A percentile compares a stretch with the other conserved stretches of the same genome.
These are phyloP conservation scores for Sechiopsis laciniata DNA, from an alignment of 306 rosid species.

Conservation along the genomic window DNA sequence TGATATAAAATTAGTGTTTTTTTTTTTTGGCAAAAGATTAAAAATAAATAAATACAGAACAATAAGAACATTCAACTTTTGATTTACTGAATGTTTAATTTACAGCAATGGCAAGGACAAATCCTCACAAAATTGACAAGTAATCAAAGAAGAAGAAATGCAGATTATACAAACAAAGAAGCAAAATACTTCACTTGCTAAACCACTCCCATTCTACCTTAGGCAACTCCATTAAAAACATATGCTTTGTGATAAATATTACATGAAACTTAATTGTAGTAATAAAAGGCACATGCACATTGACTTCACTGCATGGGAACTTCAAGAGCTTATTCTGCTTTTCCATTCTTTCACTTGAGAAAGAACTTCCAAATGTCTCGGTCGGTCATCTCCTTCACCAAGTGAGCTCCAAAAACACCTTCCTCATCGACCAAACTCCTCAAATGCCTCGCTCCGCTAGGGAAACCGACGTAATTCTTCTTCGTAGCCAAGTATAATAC, in stretches of 20 bases:
- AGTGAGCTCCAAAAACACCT: slow-evolving; percentile 77
- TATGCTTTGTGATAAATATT: not conserved
- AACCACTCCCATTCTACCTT: slow-evolving; percentile 14
- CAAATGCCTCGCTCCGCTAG: slow-evolving; percentile 61
- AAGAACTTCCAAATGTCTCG: slow-evolving; percentile 94
- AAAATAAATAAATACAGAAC: not conserved
- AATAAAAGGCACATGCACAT: not conserved
- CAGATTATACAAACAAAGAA: slow-evolving; percentile 20
- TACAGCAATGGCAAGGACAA: slow-evolving; percentile 16
- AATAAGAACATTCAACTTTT: not conserved
- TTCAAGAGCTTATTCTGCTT: not conserved
- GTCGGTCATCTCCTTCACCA: slow-evolving; percentile 83
- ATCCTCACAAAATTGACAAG: slow-evolving; percentile 16
- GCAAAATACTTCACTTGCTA: slow-evolving; percentile 18
- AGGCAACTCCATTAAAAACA: not conserved
- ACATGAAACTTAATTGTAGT: not conserved
- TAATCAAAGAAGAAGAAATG: not conserved
- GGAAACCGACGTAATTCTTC: slow-evolving; percentile 78
- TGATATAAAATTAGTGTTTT: too few species aligned
- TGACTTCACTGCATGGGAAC: not conserved
- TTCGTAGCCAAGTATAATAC: slow-evolving; percentile 75
- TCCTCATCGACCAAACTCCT: slow-evolving; percentile 82
- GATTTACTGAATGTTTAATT: slow-evolving; percentile 12
- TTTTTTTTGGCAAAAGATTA: too few species aligned
- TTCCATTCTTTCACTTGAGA: slow-evolving; percentile 48